phyloP scores from a whole-genome alignment of 1,284 basidiomycete species.

The Ustilago nuda region DNA sequence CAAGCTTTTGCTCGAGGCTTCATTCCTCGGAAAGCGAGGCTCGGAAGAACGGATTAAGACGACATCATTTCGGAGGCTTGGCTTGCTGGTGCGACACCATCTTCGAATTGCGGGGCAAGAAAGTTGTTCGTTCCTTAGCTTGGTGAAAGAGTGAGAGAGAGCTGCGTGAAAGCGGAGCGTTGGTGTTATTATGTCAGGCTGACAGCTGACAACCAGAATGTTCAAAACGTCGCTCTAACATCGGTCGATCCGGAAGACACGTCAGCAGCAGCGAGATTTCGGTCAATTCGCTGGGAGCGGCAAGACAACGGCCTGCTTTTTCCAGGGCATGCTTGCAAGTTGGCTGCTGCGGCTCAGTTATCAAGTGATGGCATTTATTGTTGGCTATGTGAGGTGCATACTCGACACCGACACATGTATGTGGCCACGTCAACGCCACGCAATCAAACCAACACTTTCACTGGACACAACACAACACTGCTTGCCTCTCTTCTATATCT shows the following conservation, averaged over 20 bases:
- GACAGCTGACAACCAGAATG: background rate
- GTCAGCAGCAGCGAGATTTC: slow-evolving; percentile 14
- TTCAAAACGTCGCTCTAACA: background rate
- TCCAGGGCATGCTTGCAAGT: slow-evolving; percentile 7
- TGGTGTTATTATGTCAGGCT: slow-evolving; percentile 20
- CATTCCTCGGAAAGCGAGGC: too few relatives aligned
- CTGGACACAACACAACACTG: background rate
- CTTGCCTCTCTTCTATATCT: background rate
- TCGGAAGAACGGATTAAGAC: background rate
- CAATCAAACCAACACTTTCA: background rate
- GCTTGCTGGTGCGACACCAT: too few relatives aligned
- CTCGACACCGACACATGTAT: slow-evolving; percentile 6
- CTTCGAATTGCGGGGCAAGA: background rate
- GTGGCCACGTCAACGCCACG: background rate
- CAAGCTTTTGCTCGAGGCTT: too few relatives aligned
- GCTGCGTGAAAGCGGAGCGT: slow-evolving; percentile 18
- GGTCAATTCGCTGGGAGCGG: slow-evolving; percentile 4
- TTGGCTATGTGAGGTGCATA: slow-evolving; percentile 9
- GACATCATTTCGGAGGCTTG: background rate
- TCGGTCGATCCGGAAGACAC: slow-evolving; percentile 4
- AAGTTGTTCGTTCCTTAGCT: background rate
- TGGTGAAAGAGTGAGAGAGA: background rate
- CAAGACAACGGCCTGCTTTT: background rate
- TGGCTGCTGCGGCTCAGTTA: background rate
- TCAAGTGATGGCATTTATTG: background rate